A percentile compares a stretch with the other conserved stretches of the same genome.
These are phyloP conservation scores for Cornus suecica DNA, from an alignment of 148 eudicot species.

Conservation along the genomic window DNA sequence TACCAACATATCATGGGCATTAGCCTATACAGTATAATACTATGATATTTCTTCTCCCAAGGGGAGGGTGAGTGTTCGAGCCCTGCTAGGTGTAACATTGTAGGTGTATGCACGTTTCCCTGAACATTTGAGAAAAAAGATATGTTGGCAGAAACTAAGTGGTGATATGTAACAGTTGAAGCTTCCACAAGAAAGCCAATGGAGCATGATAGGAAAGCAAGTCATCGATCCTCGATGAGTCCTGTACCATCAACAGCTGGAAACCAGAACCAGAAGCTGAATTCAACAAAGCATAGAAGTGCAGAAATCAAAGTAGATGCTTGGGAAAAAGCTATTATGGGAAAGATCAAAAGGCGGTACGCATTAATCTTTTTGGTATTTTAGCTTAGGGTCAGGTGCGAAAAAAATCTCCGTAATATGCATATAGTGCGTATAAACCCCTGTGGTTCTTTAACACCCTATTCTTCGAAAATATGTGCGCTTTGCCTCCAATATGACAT, in stretches of 20 bases:
- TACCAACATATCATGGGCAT: background rate
- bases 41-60: too few relatives aligned
- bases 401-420: too few relatives aligned
- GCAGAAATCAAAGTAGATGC: conserved; percentile 47
- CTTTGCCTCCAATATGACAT: too few relatives aligned
- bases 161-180: conserved; percentile 14
- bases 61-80: too few relatives aligned
- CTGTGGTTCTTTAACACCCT: too few relatives aligned
- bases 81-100: too few relatives aligned
- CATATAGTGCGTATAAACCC: too few relatives aligned
- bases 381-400: too few relatives aligned
- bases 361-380: background rate
- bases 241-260: conserved; percentile 6
- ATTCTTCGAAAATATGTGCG: too few relatives aligned
- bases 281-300: conserved; percentile 18
- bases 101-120: too few relatives aligned
- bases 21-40: background rate
- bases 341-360: conserved; percentile 56
- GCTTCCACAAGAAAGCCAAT: conserved; percentile 25
- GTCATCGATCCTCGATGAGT: conserved; percentile 6
- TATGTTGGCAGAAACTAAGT: background rate
- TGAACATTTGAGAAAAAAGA: too few relatives aligned
- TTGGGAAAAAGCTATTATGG: conserved; percentile 68
- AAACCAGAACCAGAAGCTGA: conserved; percentile 20
- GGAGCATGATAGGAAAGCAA: background rate